These are phyloP conservation scores for Dendrocalamus sinicus DNA, from an alignment of 176 grass and related monocot species.

Conservation along the genomic window DNA sequence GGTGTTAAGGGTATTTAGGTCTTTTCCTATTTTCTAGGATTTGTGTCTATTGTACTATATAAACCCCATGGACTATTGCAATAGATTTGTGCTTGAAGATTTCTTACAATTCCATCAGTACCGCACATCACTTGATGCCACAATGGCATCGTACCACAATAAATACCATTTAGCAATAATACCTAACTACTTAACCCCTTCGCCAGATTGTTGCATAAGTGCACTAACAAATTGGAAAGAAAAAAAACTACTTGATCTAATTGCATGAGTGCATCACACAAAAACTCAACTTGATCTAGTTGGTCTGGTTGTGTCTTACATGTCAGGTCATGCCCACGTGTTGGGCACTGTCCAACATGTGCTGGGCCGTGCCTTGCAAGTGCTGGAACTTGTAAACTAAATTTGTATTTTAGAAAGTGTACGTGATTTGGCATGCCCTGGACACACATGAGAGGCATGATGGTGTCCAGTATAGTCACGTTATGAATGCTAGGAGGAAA, in stretches of 20 bases:
- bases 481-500: background rate
- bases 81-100: too few species aligned
- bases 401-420: background rate
- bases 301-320: background rate
- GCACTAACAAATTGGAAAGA: background rate
- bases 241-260: background rate
- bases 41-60: too few species aligned
- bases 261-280: background rate
- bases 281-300: background rate
- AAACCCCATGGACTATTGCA: too few species aligned
- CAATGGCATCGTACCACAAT: background rate
- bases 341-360: background rate
- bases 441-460: constrained; percentile 3
- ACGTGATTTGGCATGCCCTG: constrained; percentile 24
- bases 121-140: background rate
- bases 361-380: background rate
- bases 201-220: background rate
- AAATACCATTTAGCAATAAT: background rate
- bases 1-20: too few species aligned
- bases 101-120: background rate
- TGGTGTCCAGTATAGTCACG: background rate
- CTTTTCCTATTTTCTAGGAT: too few species aligned
- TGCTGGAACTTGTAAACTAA: background rate
- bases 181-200: background rate
- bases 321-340: background rate